Evolutionary conservation across 257 asterid species (phyloP).

Genomic region (Solanum infundibuliforme): DNA sequence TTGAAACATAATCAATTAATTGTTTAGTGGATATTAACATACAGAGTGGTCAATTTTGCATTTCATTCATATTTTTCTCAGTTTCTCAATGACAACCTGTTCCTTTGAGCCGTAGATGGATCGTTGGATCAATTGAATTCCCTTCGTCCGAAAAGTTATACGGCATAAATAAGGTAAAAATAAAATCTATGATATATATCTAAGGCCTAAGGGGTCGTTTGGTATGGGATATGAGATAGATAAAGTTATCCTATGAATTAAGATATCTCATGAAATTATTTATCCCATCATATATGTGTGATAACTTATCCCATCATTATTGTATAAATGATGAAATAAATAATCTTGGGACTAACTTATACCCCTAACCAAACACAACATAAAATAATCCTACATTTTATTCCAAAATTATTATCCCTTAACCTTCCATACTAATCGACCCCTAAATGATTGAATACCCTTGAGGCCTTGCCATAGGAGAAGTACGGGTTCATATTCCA

Average conservation of each 20-base stretch:
- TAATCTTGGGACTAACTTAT: too few relatives aligned
- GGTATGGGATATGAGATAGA: not conserved
- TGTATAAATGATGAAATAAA: too few relatives aligned
- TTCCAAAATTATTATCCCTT: too few relatives aligned
- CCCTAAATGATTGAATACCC: too few relatives aligned
- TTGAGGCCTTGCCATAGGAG: too few relatives aligned
- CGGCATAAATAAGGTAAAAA: not conserved
- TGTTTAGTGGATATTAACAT: not conserved
- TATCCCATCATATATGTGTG: too few relatives aligned
- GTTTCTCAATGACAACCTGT: not conserved
- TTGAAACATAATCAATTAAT: not conserved
- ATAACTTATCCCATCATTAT: too few relatives aligned
- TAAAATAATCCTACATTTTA: too few relatives aligned
- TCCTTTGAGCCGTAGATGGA: not conserved
- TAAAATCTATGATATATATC: not conserved
- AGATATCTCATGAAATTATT: not conserved
- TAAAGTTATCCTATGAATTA: too few relatives aligned
- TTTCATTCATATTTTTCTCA: not conserved
- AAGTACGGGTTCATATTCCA: not conserved
- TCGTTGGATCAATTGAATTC: not conserved
- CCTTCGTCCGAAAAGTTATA: not conserved
- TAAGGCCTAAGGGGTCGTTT: too few relatives aligned
- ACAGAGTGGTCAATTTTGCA: not conserved
- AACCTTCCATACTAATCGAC: too few relatives aligned
- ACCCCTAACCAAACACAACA: not conserved